Evolutionary conservation across 169 alveolate genomes (phyloP).

Genomic region (Perkinsus marinus): DNA sequence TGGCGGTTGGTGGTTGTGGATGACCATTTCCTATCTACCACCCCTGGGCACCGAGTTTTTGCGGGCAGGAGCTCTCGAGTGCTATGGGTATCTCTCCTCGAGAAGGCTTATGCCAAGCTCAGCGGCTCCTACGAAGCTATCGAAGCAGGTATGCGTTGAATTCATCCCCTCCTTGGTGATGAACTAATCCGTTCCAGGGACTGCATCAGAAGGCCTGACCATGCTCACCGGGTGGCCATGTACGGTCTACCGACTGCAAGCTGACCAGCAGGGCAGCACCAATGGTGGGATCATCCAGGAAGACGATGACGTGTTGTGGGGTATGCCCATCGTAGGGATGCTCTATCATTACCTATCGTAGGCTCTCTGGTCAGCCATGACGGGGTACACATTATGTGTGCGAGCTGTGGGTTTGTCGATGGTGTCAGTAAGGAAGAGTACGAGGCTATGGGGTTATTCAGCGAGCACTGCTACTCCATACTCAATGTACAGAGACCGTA

Average conservation of each 20-base stretch:
- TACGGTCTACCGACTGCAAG: neutral
- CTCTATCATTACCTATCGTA: neutral
- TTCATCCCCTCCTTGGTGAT: neutral
- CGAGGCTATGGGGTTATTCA: neutral
- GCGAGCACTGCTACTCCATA: neutral
- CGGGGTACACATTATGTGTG: neutral
- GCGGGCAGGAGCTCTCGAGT: neutral
- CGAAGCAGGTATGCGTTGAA: neutral
- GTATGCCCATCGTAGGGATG: neutral
- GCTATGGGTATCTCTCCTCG: slow-evolving; percentile 22
- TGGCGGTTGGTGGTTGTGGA: neutral
- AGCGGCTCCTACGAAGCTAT: slow-evolving; percentile 24
- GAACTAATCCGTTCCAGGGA: neutral
- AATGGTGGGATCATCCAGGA: neutral
- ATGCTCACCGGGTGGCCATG: neutral
- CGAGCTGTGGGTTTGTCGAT: neutral
- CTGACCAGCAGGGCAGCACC: neutral
- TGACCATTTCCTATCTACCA: neutral
- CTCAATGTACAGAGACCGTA: neutral
- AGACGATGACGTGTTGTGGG: neutral
- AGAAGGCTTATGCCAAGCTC: slow-evolving; percentile 26
- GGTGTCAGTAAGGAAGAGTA: neutral
- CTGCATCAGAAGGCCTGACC: neutral
- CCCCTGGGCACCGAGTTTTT: neutral
- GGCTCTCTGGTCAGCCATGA: neutral